A percentile compares a stretch with the other conserved stretches of the same genome.
These are phyloP conservation scores for Postia placenta DNA, from an alignment of 768 basidiomycete genomes.

Conservation along the genomic window DNA sequence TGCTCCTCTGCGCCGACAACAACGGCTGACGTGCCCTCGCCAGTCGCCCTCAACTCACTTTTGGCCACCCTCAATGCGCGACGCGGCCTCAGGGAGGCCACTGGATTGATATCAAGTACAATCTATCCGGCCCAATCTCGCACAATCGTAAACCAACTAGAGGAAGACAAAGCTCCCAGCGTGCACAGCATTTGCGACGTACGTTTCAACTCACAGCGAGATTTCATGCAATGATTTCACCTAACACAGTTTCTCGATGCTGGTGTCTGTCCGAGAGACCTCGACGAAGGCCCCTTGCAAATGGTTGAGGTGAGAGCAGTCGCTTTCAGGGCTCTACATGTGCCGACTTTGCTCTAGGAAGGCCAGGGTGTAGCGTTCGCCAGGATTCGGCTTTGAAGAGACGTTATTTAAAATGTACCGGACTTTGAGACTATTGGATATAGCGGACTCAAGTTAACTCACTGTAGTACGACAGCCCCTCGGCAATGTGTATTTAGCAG, in stretches of 20 bases:
- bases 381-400: not conserved
- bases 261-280: not conserved
- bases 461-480: not conserved
- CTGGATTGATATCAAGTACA: not conserved
- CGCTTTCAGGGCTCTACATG: not conserved
- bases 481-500: not conserved
- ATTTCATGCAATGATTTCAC: not conserved
- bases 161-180: not conserved
- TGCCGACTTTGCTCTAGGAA: not conserved
- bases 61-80: slow-evolving; percentile 15
- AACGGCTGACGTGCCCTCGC: not conserved
- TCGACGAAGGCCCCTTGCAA: not conserved
- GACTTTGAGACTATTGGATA: not conserved
- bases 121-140: not conserved
- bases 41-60: slow-evolving; percentile 14
- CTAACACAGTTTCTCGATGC: not conserved
- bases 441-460: not conserved
- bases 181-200: not conserved
- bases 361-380: not conserved
- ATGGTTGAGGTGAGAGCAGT: not conserved
- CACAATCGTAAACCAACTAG: not conserved
- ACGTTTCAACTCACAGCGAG: not conserved
- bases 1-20: not conserved
- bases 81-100: slow-evolving; percentile 5
- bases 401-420: not conserved